Base-by-base conservation (phyloP, 148 eudicot genomes). In the Amaranthus palmeri region DNA sequence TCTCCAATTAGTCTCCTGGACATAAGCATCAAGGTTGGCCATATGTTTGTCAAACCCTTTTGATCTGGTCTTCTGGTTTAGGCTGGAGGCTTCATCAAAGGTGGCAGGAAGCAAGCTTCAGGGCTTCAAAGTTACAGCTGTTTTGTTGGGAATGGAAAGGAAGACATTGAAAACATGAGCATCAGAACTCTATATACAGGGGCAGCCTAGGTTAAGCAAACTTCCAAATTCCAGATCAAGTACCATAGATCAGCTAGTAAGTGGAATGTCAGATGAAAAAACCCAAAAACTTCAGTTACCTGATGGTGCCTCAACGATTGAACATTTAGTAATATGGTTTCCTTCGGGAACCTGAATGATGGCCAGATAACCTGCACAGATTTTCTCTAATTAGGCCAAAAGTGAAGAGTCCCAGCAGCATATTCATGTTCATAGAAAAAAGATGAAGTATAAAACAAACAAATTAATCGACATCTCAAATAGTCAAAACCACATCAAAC, bases 1-100 rank as follows among this genome's bases (percentile, higher is more conserved):
- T 82, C 96, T 81, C 83, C 91, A 59, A 68, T 81, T 73, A 88
- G 91, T 86, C 89, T 74, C 84, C 88, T 82, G 81, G 78, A 81
- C 73, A 84, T 80, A 81, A 85, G 90, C 92, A 86, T 83, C 87
- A 83, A 75, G 90, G 86, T 82, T 76, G 83, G 86, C 87, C 88
- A 88, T 74, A 76, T 75, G 85, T 84, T 84, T 75, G 79, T 85
- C 88, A 84, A 85, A 77, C 81, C 81, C 85, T 73, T 79, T 78
- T 84, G 96, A 88, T 81, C 92, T 88, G 95, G 90, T 85, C 98
- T 82, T 86, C 98, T 69, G 90, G 96, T 88, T 90, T 81, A 85
- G 96, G 90, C 88, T 79, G 76, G 84, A 80, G 93, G 95, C 96
- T 84, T 87, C 90, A 76, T 82, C 90, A 78, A 79, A 83, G 78